Evolutionary conservation across 371 early-diverging fungal genomes (phyloP), one percentile per base, ranked within the genome.

Genomic region (Mucor plumbeus): DNA sequence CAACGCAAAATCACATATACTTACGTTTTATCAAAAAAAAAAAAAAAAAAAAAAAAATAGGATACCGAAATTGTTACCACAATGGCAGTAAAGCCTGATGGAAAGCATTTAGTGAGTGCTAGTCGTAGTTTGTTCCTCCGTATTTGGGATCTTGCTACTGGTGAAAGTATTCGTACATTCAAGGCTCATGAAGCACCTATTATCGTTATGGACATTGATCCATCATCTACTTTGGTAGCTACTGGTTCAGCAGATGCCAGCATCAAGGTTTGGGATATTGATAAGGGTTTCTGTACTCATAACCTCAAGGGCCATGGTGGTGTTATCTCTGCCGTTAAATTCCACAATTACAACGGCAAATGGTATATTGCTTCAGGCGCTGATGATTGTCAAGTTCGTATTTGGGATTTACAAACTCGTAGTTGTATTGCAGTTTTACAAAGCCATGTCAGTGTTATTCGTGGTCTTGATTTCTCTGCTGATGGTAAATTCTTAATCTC

Each of bases 241-340:
- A 97, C 97, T 0, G 99, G 98, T 48, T 95, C 94, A n/a, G 97
- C 99, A 0, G 99, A 99, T 80, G 90, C 91, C 69, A 91, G 93
- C 8, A 91, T 99, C 61, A 93, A 92, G 64, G 94, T 97, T 5
- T 99, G 97, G 96, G 97, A 99, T 81, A 92, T 95, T 48, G 94
- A 92, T 61, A 84, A 89, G 59, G 96, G 95, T n/a, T 95, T 84
- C 78, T 95, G 94, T 70, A 98, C 99, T 34, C 99, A 99, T 75
- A 93, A 94, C 73, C 92, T 99, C 67, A 87, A 85, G 54, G 98
- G 98, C 41, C 99, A 99, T 65, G 84, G 91, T 40, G 98, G 97
- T 40, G 90, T 97, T 19, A 81, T 99, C 58, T 88, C 91, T 54
- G 87, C 90, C 0, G 83, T 99, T 31, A 90, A 90, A 64, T 99